These are phyloP conservation scores for Macrocybe gigantea DNA, from an alignment of 768 basidiomycete species.

Conservation along the genomic window DNA sequence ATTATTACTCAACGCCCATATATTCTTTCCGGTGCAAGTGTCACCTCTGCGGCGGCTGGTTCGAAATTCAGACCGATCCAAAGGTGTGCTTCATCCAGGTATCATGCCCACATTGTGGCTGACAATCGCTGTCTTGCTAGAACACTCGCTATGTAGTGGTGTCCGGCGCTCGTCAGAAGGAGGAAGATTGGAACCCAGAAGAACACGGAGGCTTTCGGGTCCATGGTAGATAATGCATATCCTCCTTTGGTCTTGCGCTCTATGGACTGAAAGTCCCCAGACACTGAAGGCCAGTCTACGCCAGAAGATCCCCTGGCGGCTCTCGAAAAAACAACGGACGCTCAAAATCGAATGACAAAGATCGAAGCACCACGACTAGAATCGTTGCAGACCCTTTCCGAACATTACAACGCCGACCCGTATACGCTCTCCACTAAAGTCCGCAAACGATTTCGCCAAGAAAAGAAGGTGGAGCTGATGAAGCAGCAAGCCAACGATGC, in stretches of 20 bases:
- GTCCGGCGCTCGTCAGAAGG: conserved; percentile 90
- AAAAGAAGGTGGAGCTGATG: conserved; percentile 74
- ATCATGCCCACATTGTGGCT: background rate
- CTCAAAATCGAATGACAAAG: conserved; percentile 64
- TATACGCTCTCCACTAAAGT: conserved; percentile 71
- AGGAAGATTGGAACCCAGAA: conserved; percentile 95
- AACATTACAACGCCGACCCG: conserved; percentile 81
- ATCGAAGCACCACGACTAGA: conserved; percentile 80
- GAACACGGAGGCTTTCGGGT: conserved; percentile 92
- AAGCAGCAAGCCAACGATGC: conserved; percentile 65
- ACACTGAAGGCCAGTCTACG: conserved; percentile 59
- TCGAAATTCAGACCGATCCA: conserved; percentile 96
- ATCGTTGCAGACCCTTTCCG: conserved; percentile 69
- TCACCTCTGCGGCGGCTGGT: conserved; percentile 94
- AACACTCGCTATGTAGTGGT: conserved; percentile 93
- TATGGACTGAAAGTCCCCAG: conserved; percentile 27
- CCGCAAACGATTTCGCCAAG: conserved; percentile 78
- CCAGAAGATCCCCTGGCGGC: conserved; percentile 82
- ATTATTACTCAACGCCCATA: conserved; percentile 92
- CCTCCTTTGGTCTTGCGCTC: background rate
- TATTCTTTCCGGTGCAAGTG: conserved; percentile 97
- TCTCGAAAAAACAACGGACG: conserved; percentile 83
- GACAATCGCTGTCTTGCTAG: conserved; percentile 30
- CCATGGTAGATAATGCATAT: conserved; percentile 51
- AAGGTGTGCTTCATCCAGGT: conserved; percentile 50